These are phyloP conservation scores for Clitopilus passeckerianus DNA, from an alignment of 768 basidiomycete species.

Conservation along the genomic window DNA sequence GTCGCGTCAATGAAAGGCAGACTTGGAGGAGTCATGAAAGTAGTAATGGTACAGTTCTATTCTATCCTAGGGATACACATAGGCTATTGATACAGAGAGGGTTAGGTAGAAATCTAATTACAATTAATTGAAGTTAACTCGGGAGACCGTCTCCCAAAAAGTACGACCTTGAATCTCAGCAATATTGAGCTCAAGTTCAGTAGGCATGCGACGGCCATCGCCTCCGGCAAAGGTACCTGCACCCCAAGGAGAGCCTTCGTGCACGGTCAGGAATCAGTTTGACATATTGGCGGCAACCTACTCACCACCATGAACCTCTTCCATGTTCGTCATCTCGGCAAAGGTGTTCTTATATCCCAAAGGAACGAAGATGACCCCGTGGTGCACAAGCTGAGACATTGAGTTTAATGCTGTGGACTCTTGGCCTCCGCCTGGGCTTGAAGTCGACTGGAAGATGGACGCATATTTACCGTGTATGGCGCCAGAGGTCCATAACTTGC, in stretches of 20 bases:
- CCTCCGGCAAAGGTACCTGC: slow-evolving; percentile 59
- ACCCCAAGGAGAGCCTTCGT: slow-evolving; percentile 76
- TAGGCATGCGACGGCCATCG: slow-evolving; percentile 60
- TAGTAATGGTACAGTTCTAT: neutral
- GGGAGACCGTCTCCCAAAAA: slow-evolving; percentile 47
- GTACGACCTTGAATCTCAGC: slow-evolving; percentile 52
- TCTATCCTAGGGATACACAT: neutral
- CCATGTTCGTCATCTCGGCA: slow-evolving; percentile 29
- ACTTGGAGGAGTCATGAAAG: neutral
- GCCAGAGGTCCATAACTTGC: slow-evolving; percentile 58
- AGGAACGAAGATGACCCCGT: slow-evolving; percentile 73
- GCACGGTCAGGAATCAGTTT: neutral
- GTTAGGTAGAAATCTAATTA: neutral
- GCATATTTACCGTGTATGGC: slow-evolving; percentile 71
- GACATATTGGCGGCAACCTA: neutral
- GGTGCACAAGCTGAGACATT: slow-evolving; percentile 62
- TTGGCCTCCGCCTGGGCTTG: slow-evolving; percentile 75
- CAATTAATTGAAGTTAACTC: slow-evolving; percentile 24
- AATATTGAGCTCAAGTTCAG: slow-evolving; percentile 49
- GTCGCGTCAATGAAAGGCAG: neutral
- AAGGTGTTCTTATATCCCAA: slow-evolving; percentile 57
- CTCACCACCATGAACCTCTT: slow-evolving; percentile 60
- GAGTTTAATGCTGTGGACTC: slow-evolving; percentile 48
- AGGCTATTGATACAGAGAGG: neutral
- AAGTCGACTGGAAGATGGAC: slow-evolving; percentile 69